These are phyloP conservation scores for Drosera capensis DNA, from an alignment of 148 eudicot species.

Conservation along the genomic window DNA sequence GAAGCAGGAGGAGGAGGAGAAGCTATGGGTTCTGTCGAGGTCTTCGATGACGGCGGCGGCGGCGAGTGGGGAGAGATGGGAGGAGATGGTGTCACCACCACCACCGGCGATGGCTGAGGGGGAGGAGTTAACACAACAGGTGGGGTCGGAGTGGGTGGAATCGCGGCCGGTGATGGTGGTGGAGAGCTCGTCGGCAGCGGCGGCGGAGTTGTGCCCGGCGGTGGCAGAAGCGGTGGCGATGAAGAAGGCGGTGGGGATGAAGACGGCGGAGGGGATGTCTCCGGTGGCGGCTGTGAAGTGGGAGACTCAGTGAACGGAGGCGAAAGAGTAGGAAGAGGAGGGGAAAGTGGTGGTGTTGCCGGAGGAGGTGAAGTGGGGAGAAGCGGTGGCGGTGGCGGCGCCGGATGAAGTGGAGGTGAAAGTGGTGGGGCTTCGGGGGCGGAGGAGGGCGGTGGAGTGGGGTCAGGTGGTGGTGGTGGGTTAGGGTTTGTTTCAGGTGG, in stretches of 20 bases:
- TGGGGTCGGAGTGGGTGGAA: too few species aligned
- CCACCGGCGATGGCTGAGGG: too few species aligned
- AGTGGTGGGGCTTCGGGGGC: not conserved
- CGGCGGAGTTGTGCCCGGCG: too few species aligned
- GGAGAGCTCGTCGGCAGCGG: not conserved
- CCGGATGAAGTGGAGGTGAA: not conserved
- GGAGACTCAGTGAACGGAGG: constrained; percentile 10
- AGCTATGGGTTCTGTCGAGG: too few species aligned
- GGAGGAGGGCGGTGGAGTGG: too few species aligned
- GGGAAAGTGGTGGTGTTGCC: constrained; percentile 12
- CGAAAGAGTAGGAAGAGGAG: constrained; percentile 6
- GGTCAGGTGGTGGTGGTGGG: too few species aligned
- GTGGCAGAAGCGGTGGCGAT: not conserved
- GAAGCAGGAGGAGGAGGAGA: constrained; percentile 2
- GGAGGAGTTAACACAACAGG: too few species aligned
- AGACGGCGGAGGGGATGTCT: not conserved
- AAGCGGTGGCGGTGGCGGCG: constrained; percentile 2
- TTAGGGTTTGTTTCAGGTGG: too few species aligned
- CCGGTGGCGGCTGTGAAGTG: constrained; percentile 8
- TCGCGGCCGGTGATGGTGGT: too few species aligned
- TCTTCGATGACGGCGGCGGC: too few species aligned
- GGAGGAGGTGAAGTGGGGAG: constrained; percentile 9
- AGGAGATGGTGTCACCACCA: too few species aligned
- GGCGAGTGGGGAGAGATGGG: too few species aligned
- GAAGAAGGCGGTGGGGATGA: not conserved